These are phyloP conservation scores for Starmerella potacharoeniae DNA, from an alignment of 805 yeast genomes.

Conservation along the genomic window DNA sequence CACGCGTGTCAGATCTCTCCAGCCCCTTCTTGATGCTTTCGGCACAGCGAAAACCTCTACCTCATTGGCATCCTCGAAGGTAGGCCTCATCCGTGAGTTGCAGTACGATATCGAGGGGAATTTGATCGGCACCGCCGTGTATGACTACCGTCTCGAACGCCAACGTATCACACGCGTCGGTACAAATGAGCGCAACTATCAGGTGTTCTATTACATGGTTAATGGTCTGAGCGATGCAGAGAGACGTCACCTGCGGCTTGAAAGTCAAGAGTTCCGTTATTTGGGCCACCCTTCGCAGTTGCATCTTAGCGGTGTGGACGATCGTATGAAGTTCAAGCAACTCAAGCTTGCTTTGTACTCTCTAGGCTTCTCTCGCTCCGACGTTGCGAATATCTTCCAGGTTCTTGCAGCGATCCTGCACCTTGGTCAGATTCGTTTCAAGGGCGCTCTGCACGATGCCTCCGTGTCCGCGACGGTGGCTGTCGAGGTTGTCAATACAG, in stretches of 20 bases:
- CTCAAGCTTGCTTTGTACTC: constrained; percentile 39
- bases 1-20: constrained; percentile 28
- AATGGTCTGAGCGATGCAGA: constrained; percentile 38
- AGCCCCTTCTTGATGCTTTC: constrained; percentile 30
- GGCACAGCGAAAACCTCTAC: constrained; percentile 32
- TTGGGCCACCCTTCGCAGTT: constrained; percentile 35
- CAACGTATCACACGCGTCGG: constrained; percentile 43
- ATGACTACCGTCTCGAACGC: constrained; percentile 46
- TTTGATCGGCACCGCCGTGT: constrained; percentile 43
- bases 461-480: constrained; percentile 30
- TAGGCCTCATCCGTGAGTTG: constrained; percentile 45
- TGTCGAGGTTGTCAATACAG: constrained; percentile 29
- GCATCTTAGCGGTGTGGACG: constrained; percentile 37
- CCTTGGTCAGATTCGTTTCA: constrained; percentile 33
- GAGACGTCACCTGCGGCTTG: constrained; percentile 34
- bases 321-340: constrained; percentile 36
- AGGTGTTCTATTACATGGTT: constrained; percentile 46
- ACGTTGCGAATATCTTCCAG: constrained; percentile 39
- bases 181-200: constrained; percentile 45
- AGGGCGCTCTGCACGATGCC: constrained; percentile 26
- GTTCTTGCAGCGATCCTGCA: constrained; percentile 37
- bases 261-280: constrained; percentile 32
- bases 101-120: constrained; percentile 38
- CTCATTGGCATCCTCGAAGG: constrained; percentile 35
- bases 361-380: constrained; percentile 39